Base-by-base conservation (phyloP, 2,329 filamentous ascomycete genomes). In the Pseudogymnoascus sp. region DNA sequence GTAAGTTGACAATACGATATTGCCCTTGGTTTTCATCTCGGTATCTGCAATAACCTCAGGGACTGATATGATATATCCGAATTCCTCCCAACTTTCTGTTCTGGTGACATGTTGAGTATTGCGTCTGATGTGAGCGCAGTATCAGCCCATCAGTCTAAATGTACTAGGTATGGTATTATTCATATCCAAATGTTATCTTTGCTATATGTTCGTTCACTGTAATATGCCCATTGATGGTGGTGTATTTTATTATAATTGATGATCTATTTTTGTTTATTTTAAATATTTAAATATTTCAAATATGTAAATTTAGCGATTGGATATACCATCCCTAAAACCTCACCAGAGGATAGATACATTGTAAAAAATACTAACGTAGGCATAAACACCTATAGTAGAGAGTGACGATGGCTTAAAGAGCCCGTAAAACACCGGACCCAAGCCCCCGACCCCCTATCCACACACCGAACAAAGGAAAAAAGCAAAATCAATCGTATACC, bases 271-370 rank as follows among this genome's bases (percentile, higher is more conserved):
- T n/a, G 2, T n/a, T 13, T 19, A 56, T 29, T 29, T 29, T 7
- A 29, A 26, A 24, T 24, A 24, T 24, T 24, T 6, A 7, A 29
- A 29, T 29, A 29, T 56, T 33, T 56, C 26, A 56, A 33, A 56
- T 29, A 53, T 53, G 16, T 56, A 31, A 56, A 56, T 56, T 56
- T 31, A 56, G 10, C 29, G 47, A 56, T 56, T 56, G 47, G 26
- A 56, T 56, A 53, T 53, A 56, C 19, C 26, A 56, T 56, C 47
- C 47, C 47, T 19, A 56, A 56, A 56, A 33, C 47, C 47, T 56
- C 47, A 33, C 29, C n/a, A 33, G 47, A 56, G 47, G 47, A 56
- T 56, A 56, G 47, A 56, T 56, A 56, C n/a, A 56, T 13, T 2
- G 47, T 16, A 33, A 56, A 31, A 56, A 56, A 33, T 33, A 56